A percentile compares a stretch with the other conserved stretches of the same genome.
Conservation (phyloP, 2,329 filamentous ascomycete species). For the Aspergillus costaricaensis region DNA sequence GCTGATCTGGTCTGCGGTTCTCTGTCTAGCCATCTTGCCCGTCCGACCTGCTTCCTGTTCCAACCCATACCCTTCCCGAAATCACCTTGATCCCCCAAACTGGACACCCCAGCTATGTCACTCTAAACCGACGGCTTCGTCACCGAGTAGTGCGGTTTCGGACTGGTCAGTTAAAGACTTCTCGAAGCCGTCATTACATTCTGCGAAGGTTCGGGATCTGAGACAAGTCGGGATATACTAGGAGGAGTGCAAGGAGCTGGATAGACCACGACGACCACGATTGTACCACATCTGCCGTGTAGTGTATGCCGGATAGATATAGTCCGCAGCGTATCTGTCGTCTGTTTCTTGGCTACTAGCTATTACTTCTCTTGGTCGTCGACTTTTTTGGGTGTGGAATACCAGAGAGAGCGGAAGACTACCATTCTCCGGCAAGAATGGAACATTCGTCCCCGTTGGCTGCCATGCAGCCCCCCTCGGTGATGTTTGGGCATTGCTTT, state of each 20-base stretch:
- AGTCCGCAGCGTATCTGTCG: constrained; percentile 13
- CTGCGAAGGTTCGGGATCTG: constrained; percentile 15
- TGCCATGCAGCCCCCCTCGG: constrained; percentile 77
- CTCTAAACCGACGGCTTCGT: constrained; percentile 26
- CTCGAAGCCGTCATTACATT: constrained; percentile 16
- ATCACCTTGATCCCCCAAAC: constrained; percentile 7
- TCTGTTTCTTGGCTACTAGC: constrained; percentile 9
- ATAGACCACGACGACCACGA: constrained; percentile 13
- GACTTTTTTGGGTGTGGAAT: neutral
- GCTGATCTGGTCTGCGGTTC: constrained; percentile 15
- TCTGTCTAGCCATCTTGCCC: constrained; percentile 15
- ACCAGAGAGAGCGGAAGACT: constrained; percentile 2
- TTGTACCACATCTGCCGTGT: constrained; percentile 17
- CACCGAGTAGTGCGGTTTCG: constrained; percentile 22
- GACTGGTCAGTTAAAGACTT: constrained; percentile 27
- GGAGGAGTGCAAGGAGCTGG: constrained; percentile 9
- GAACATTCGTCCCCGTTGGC: constrained; percentile 92
- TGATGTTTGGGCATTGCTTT: constrained; percentile 65
- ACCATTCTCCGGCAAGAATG: constrained; percentile 56
- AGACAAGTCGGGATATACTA: constrained; percentile 11
- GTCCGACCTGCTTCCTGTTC: constrained; percentile 13
- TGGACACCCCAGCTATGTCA: constrained; percentile 29
- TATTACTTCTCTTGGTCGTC: neutral
- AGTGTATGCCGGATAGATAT: constrained; percentile 26
- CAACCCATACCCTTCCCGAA: constrained; percentile 14